phyloP scores from a whole-genome alignment of 192 early-diverging fungal genomes.

The Entomortierella parvispora region DNA sequence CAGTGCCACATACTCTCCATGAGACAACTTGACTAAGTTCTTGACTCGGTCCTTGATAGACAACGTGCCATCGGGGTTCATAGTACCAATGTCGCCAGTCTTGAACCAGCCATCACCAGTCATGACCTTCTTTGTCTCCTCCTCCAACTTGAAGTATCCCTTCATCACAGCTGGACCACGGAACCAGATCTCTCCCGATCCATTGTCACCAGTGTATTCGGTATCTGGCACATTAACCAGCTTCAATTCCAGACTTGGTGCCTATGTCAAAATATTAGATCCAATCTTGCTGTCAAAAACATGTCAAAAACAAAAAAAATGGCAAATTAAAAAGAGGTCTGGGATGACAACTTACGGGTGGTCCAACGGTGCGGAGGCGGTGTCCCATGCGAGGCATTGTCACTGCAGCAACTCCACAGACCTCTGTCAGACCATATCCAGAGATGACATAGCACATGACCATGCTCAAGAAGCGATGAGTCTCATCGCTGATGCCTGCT shows the following conservation, averaged over 20 bases:
- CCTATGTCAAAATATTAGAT: too few species aligned
- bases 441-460: conserved; percentile 69
- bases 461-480: conserved; percentile 74
- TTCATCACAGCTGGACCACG: conserved; percentile 69
- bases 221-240: conserved; percentile 67
- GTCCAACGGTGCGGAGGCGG: conserved; percentile 66
- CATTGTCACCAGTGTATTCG: conserved; percentile 57
- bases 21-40: conserved; percentile 80
- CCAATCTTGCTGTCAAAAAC: too few species aligned
- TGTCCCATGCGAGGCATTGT: conserved; percentile 56
- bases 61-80: conserved; percentile 74
- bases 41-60: conserved; percentile 84
- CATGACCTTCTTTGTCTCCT: conserved; percentile 67
- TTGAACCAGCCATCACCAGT: conserved; percentile 76
- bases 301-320: not conserved
- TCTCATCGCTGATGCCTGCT: conserved; percentile 76
- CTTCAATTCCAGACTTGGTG: conserved; percentile 68
- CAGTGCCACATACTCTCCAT: conserved; percentile 77
- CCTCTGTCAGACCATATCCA: conserved; percentile 83
- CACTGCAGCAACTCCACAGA: conserved; percentile 62
- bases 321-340: not conserved
- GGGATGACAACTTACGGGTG: conserved; percentile 54
- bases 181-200: conserved; percentile 73
- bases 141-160: conserved; percentile 73
- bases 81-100: conserved; percentile 81